phyloP scores from a whole-genome alignment of 2,329 filamentous ascomycete genomes.

The Fusarium camptoceras region DNA sequence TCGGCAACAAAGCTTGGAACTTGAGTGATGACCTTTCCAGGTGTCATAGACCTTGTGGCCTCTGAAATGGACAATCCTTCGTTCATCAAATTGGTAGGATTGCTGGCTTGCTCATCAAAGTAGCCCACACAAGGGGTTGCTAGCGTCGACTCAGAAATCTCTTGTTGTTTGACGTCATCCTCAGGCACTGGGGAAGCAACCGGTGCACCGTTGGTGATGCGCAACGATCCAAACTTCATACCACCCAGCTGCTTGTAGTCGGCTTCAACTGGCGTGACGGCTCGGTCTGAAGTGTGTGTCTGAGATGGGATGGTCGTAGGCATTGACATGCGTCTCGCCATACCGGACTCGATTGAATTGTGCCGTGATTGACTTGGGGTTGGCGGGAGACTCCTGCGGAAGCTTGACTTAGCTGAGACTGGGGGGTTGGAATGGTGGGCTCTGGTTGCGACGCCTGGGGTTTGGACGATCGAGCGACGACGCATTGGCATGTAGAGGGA shows the following conservation, averaged over 20 bases:
- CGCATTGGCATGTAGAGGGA: slow-evolving; percentile 62
- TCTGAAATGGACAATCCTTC: slow-evolving; percentile 4
- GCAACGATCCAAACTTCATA: slow-evolving; percentile 71
- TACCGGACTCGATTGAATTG: slow-evolving; percentile 55
- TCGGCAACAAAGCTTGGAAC: slow-evolving; percentile 13
- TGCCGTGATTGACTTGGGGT: slow-evolving; percentile 55
- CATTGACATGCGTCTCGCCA: slow-evolving; percentile 52
- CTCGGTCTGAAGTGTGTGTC: slow-evolving; percentile 42
- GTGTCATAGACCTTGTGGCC: background rate
- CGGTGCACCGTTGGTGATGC: slow-evolving; percentile 71
- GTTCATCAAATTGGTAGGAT: slow-evolving; percentile 8
- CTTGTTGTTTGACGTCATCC: slow-evolving; percentile 23
- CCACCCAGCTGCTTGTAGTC: slow-evolving; percentile 71
- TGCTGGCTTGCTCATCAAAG: slow-evolving; percentile 18
- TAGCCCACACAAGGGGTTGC: slow-evolving; percentile 12
- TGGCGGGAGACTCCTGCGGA: slow-evolving; percentile 54
- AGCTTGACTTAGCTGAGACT: slow-evolving; percentile 49
- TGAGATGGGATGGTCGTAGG: slow-evolving; percentile 39
- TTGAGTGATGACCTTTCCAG: slow-evolving; percentile 7
- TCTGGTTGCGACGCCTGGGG: slow-evolving; percentile 63
- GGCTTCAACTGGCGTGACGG: slow-evolving; percentile 60
- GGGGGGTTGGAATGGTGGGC: slow-evolving; percentile 40
- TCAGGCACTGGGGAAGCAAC: slow-evolving; percentile 55
- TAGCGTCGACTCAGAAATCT: slow-evolving; percentile 12
- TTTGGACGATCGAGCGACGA: slow-evolving; percentile 61